phyloP scores from a whole-genome alignment of 257 asterid genomes.

The Rubia yunnanensis region DNA sequence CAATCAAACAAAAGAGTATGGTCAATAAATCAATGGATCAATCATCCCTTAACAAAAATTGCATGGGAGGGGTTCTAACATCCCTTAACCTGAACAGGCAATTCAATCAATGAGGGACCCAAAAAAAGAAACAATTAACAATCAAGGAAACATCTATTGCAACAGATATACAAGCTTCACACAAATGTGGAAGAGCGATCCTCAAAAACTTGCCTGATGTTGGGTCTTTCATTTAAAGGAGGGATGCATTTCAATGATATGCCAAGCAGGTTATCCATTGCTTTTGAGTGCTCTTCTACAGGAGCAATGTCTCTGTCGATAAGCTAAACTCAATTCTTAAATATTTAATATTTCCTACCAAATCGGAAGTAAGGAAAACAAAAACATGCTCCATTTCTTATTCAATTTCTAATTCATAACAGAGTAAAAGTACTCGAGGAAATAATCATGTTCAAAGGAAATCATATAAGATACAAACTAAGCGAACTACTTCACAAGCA shows the following conservation, averaged over 20 bases:
- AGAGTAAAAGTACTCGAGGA: too few species aligned
- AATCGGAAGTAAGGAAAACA: too few species aligned
- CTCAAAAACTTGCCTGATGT: slow-evolving; percentile 69
- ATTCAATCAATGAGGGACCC: slow-evolving; percentile 28
- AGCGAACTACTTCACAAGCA: too few species aligned
- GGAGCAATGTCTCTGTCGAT: slow-evolving; percentile 82
- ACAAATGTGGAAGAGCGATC: slow-evolving; percentile 58
- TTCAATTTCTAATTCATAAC: too few species aligned
- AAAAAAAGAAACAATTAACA: slow-evolving; percentile 24
- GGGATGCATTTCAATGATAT: slow-evolving; percentile 80
- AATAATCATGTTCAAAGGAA: too few species aligned
- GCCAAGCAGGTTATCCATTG: slow-evolving; percentile 77
- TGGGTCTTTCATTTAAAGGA: slow-evolving; percentile 85
- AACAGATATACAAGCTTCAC: slow-evolving; percentile 61
- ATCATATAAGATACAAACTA: too few species aligned
- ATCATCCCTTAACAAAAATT: slow-evolving; percentile 91
- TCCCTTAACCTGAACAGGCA: slow-evolving; percentile 50
- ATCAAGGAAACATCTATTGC: slow-evolving; percentile 39
- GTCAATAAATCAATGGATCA: slow-evolving; percentile 67
- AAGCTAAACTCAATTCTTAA: too few species aligned
- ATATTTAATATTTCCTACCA: too few species aligned
- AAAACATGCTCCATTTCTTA: too few species aligned
- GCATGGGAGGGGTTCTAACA: slow-evolving; percentile 53
- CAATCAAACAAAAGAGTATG: slow-evolving; percentile 36
- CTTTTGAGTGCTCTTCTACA: slow-evolving; percentile 64